A percentile compares a stretch with the other conserved stretches of the same genome.
Evolutionary conservation across 495 filamentous ascomycete genomes (phyloP).

Genomic region (Articulospora tetracladia): DNA sequence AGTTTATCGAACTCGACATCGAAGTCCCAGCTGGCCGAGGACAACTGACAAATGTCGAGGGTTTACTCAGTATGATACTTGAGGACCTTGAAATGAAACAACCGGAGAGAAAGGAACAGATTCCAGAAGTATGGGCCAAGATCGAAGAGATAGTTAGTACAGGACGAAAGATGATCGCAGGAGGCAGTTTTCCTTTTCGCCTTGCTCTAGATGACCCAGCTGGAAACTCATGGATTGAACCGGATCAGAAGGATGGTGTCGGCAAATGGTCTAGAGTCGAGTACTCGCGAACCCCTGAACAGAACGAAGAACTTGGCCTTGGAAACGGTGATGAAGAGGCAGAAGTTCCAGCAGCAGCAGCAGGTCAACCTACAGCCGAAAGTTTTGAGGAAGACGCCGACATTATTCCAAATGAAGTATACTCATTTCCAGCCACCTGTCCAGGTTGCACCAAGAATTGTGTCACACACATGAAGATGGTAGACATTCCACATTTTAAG

Average conservation of each 20-base stretch:
- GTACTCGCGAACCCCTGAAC: slow-evolving; percentile 75
- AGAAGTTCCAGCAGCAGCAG: background rate
- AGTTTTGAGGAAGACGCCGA: slow-evolving; percentile 61
- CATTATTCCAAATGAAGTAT: slow-evolving; percentile 84
- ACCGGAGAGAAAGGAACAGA: slow-evolving; percentile 62
- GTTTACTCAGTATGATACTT: slow-evolving; percentile 69
- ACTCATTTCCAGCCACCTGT: slow-evolving; percentile 84
- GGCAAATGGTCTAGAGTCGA: slow-evolving; percentile 80
- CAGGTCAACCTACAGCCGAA: slow-evolving; percentile 26
- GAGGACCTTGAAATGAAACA: slow-evolving; percentile 76
- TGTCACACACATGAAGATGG: slow-evolving; percentile 89
- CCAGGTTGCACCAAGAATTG: slow-evolving; percentile 83
- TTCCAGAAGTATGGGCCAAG: slow-evolving; percentile 72
- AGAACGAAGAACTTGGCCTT: slow-evolving; percentile 70
- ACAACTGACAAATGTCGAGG: slow-evolving; percentile 89
- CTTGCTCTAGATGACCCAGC: slow-evolving; percentile 83
- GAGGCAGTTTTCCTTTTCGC: slow-evolving; percentile 80
- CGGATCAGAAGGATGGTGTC: slow-evolving; percentile 66
- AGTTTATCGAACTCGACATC: slow-evolving; percentile 79
- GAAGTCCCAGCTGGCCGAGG: slow-evolving; percentile 88
- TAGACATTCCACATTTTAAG: slow-evolving; percentile 95
- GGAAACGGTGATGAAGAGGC: slow-evolving; percentile 28
- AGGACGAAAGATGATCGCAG: slow-evolving; percentile 66
- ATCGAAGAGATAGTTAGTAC: slow-evolving; percentile 68
- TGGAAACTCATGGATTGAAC: slow-evolving; percentile 97